A percentile compares a stretch with the other conserved stretches of the same genome.
Evolutionary conservation across 805 yeast species (phyloP).

Genomic region (Teunomyces atbi): DNA sequence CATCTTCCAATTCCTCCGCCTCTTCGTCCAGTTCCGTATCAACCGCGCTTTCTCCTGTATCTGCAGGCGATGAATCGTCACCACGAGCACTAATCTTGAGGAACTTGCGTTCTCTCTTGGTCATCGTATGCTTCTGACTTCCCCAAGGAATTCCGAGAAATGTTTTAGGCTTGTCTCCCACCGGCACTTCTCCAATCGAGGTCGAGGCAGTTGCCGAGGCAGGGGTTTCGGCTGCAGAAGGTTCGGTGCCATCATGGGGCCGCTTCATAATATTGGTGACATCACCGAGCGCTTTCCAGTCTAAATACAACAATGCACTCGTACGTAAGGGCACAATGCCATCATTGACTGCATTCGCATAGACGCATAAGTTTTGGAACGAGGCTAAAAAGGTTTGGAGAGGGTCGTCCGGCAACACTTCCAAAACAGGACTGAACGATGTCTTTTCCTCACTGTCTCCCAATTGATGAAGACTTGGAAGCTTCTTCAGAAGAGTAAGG

Average conservation of each 20-base stretch:
- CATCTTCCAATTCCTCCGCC: conserved; percentile 7
- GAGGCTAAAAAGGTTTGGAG: conserved; percentile 26
- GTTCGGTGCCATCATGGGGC: neutral
- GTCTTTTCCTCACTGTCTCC: conserved; percentile 11
- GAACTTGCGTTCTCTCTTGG: conserved; percentile 17
- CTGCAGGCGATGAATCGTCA: conserved; percentile 4
- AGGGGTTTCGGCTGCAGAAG: neutral
- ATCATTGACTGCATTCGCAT: conserved; percentile 46
- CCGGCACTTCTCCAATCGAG: neutral
- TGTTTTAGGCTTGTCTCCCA: neutral
- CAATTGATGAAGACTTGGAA: conserved; percentile 24
- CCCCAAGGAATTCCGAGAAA: neutral
- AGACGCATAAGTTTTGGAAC: conserved; percentile 36
- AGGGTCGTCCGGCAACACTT: conserved; percentile 40
- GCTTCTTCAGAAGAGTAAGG: conserved; percentile 35
- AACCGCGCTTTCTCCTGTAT: neutral
- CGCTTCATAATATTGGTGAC: conserved; percentile 27
- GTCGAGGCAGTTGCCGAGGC: neutral
- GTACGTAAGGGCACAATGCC: conserved; percentile 48
- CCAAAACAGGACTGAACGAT: conserved; percentile 33
- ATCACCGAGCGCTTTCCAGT: conserved; percentile 43
- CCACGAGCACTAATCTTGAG: conserved; percentile 19
- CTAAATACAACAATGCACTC: conserved; percentile 40
- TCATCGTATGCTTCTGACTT: conserved; percentile 4
- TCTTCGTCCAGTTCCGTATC: conserved; percentile 7